Evolutionary conservation across 2,329 filamentous ascomycete genomes (phyloP).

Genomic region (Clathrospora elynae): DNA sequence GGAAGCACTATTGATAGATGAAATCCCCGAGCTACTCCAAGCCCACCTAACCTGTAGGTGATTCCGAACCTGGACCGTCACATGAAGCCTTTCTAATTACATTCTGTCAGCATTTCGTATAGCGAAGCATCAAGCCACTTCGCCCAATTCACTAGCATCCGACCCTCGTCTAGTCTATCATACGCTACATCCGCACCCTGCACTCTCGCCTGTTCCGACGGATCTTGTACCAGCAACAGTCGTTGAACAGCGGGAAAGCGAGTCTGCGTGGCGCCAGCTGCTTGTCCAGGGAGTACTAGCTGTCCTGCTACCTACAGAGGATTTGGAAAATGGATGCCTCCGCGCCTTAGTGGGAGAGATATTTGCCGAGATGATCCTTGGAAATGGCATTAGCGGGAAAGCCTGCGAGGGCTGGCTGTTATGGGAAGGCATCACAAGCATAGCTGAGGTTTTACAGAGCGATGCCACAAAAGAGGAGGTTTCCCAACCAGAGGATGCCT

Average conservation of each 20-base stretch:
- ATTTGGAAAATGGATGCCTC: constrained; percentile 85
- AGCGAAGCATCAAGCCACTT: constrained; percentile 62
- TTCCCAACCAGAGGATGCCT: constrained; percentile 35
- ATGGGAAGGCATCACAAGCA: constrained; percentile 80
- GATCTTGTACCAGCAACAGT: constrained; percentile 57
- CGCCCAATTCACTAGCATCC: constrained; percentile 64
- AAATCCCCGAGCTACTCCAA: constrained; percentile 81
- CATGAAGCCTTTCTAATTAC: constrained; percentile 33
- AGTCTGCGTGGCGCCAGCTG: constrained; percentile 82
- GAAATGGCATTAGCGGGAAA: constrained; percentile 78
- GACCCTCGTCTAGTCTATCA: constrained; percentile 78
- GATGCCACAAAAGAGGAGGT: constrained; percentile 39
- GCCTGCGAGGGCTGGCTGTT: constrained; percentile 86
- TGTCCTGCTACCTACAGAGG: constrained; percentile 86
- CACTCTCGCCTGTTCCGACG: constrained; percentile 76
- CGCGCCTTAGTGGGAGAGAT: constrained; percentile 84
- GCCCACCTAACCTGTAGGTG: constrained; percentile 75
- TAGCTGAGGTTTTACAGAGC: constrained; percentile 57
- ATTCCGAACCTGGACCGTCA: constrained; percentile 30
- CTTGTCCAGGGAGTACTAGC: constrained; percentile 82
- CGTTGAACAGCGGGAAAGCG: constrained; percentile 72
- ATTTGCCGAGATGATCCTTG: constrained; percentile 86
- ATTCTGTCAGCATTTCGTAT: constrained; percentile 69
- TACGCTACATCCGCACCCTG: constrained; percentile 78
- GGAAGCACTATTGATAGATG: constrained; percentile 81